These are phyloP conservation scores for Pharnaceum exiguum DNA, from an alignment of 148 eudicot genomes.

Conservation along the genomic window DNA sequence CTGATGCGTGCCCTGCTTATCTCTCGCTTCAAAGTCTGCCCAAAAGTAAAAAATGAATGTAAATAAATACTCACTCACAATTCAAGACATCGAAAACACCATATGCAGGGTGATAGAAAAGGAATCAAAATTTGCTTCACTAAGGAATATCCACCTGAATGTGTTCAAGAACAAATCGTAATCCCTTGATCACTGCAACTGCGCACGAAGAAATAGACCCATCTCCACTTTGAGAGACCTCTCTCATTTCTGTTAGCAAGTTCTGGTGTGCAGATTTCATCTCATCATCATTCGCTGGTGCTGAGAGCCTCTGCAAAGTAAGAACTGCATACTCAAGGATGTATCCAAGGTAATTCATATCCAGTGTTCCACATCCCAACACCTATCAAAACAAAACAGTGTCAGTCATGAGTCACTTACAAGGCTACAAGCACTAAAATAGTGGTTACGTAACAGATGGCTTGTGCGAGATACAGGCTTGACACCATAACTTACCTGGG, in stretches of 20 bases:
- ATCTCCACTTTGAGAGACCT: slow-evolving; percentile 41
- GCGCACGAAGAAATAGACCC: slow-evolving; percentile 40
- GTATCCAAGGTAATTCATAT: slow-evolving; percentile 69
- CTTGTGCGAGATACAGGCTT: background rate
- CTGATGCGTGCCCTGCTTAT: slow-evolving; percentile 79
- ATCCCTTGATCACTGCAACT: slow-evolving; percentile 71
- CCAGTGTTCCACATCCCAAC: slow-evolving; percentile 52
- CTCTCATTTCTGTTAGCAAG: slow-evolving; percentile 51
- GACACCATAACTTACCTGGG: slow-evolving; percentile 46
- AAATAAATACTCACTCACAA: background rate
- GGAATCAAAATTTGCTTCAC: background rate
- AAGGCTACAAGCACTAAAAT: background rate
- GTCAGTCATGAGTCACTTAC: background rate
- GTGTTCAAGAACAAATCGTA: slow-evolving; percentile 73
- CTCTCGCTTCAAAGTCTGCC: slow-evolving; percentile 71
- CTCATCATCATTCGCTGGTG: slow-evolving; percentile 76
- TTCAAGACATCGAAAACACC: background rate
- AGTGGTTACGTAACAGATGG: too few relatives aligned
- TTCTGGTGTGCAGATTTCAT: slow-evolving; percentile 56
- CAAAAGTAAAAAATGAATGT: background rate
- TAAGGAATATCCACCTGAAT: slow-evolving; percentile 54
- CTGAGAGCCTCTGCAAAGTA: slow-evolving; percentile 75
- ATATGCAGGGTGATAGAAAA: background rate
- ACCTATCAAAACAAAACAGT: slow-evolving; percentile 41
- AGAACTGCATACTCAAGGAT: slow-evolving; percentile 63